phyloP scores from a whole-genome alignment of 2,329 filamentous ascomycete genomes.

The Diplodia scrobiculata region DNA sequence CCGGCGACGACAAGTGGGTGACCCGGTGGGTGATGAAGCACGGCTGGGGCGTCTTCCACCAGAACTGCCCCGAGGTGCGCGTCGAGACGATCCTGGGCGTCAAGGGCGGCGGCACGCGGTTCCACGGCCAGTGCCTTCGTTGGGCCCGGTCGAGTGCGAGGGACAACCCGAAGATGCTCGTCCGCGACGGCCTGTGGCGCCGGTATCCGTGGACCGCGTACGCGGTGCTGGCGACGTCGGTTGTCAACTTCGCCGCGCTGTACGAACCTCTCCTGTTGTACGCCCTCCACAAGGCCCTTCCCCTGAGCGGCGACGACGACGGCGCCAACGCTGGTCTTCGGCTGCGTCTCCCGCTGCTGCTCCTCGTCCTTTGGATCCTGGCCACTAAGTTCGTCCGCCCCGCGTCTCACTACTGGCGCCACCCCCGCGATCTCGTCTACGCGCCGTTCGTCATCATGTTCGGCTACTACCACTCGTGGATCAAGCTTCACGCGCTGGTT shows the following conservation, averaged over 20 bases:
- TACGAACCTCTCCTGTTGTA: slow-evolving; percentile 53
- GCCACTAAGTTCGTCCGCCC: slow-evolving; percentile 62
- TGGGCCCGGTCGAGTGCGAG: slow-evolving; percentile 32
- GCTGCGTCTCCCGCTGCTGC: slow-evolving; percentile 14
- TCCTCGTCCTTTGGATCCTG: slow-evolving; percentile 53
- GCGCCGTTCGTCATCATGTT: slow-evolving; percentile 58
- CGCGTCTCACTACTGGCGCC: slow-evolving; percentile 53
- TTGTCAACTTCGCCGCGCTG: slow-evolving; percentile 60
- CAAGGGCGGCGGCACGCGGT: slow-evolving; percentile 32
- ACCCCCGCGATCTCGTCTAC: slow-evolving; percentile 57
- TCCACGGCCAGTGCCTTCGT: slow-evolving; percentile 34
- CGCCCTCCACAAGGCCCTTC: slow-evolving; percentile 36
- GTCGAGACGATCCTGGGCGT: slow-evolving; percentile 53
- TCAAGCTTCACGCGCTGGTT: slow-evolving; percentile 60
- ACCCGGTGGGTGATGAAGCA: slow-evolving; percentile 55
- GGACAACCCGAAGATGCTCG: slow-evolving; percentile 32
- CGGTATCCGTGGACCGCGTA: slow-evolving; percentile 58
- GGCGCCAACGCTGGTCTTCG: not conserved
- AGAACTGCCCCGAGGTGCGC: slow-evolving; percentile 52
- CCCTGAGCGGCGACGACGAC: slow-evolving; percentile 10
- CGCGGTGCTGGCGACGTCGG: slow-evolving; percentile 57
- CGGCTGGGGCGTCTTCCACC: slow-evolving; percentile 56
- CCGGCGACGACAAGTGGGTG: slow-evolving; percentile 50
- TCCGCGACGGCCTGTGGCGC: slow-evolving; percentile 46
- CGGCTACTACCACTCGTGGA: slow-evolving; percentile 59